Conservation (phyloP, 768 basidiomycete species). For the Tulasnella sp. region DNA sequence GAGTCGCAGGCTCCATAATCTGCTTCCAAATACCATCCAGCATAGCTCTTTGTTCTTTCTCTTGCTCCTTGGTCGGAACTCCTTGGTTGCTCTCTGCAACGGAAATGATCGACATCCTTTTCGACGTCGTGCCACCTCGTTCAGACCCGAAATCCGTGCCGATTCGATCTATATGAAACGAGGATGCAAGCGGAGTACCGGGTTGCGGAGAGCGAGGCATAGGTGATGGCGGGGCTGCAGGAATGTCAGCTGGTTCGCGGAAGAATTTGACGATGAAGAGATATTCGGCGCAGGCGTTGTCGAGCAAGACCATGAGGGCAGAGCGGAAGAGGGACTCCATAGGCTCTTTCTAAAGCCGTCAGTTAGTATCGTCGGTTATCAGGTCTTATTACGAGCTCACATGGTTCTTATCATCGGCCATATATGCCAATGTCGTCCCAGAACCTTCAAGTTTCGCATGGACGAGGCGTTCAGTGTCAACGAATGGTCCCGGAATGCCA, state of each 20-base stretch:
- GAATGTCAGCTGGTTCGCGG: slow-evolving; percentile 22
- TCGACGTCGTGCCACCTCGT: not conserved
- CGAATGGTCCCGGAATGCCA: slow-evolving; percentile 19
- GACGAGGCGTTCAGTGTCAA: slow-evolving; percentile 46
- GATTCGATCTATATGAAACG: not conserved
- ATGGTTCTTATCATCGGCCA: slow-evolving; percentile 79
- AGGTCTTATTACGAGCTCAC: slow-evolving; percentile 36
- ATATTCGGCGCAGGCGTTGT: slow-evolving; percentile 91
- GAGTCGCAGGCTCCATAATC: slow-evolving; percentile 81
- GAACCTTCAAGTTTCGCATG: slow-evolving; percentile 72
- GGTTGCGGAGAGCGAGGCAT: not conserved
- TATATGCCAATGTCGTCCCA: slow-evolving; percentile 67
- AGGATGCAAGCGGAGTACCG: slow-evolving; percentile 16
- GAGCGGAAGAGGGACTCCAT: slow-evolving; percentile 80
- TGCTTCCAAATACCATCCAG: slow-evolving; percentile 77
- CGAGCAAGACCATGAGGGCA: slow-evolving; percentile 78
- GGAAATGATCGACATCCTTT: not conserved
- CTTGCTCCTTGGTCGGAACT: not conserved
- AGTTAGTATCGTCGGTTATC: not conserved
- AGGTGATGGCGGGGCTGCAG: not conserved
- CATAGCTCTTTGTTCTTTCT: slow-evolving; percentile 39
- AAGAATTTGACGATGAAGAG: slow-evolving; percentile 82
- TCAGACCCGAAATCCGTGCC: not conserved
- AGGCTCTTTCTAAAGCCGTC: slow-evolving; percentile 52
- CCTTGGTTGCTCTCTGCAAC: not conserved